Percentiles rank a stretch among this genome's conserved stretches.
Conservation (phyloP, 352 stramenopile genomes). For the Phytophthora lateralis region DNA sequence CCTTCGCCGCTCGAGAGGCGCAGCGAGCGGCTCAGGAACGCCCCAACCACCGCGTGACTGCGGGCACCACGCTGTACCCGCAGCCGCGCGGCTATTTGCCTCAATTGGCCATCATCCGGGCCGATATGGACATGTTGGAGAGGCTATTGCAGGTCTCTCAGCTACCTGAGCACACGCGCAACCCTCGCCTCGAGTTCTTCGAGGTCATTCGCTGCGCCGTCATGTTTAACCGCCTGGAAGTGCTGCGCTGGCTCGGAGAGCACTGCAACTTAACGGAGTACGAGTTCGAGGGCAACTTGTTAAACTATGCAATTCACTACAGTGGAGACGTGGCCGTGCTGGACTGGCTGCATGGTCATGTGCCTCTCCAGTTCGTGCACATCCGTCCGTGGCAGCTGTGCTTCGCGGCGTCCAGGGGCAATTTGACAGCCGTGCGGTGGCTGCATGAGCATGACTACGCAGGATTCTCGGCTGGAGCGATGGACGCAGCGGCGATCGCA, state of each 20-base stretch:
- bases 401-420: conserved; percentile 33
- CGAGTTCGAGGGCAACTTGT: conserved; percentile 37
- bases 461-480: conserved; percentile 29
- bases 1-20: conserved; percentile 21
- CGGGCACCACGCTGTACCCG: conserved; percentile 25
- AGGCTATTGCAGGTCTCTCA: conserved; percentile 17
- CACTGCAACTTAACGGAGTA: conserved; percentile 28
- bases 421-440: conserved; percentile 33
- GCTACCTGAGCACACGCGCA: conserved; percentile 14
- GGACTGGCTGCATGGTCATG: conserved; percentile 32
- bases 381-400: conserved; percentile 39
- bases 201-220: conserved; percentile 41
- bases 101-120: conserved; percentile 36
- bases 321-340: conserved; percentile 24
- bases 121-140: conserved; percentile 29
- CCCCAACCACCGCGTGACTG: neutral
- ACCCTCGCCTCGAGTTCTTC: conserved; percentile 36
- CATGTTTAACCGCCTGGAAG: conserved; percentile 30
- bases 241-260: conserved; percentile 29
- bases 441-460: conserved; percentile 30
- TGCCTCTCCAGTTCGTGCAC: conserved; percentile 28
- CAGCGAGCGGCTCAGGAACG: conserved; percentile 2
- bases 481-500: conserved; percentile 33
- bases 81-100: conserved; percentile 36
- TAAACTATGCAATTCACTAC: conserved; percentile 38